Conservation (phyloP, 2,329 filamentous ascomycete genomes). For the Aspergillus bombycis region DNA sequence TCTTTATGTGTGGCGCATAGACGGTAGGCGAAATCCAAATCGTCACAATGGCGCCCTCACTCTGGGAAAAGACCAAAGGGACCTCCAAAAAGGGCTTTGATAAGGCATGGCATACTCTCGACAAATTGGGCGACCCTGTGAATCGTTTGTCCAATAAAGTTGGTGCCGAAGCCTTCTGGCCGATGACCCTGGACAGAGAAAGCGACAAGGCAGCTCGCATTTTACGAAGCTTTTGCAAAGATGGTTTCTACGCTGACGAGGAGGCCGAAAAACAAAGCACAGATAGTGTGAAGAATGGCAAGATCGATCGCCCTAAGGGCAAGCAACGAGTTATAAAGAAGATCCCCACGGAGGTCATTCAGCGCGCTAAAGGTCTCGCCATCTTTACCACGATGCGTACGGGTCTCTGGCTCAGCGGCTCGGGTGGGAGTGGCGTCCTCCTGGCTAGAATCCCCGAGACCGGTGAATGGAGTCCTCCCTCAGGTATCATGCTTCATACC, state of each 20-base stretch:
- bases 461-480: slow-evolving; percentile 88
- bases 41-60: slow-evolving; percentile 52
- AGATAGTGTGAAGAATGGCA: slow-evolving; percentile 41
- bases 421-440: slow-evolving; percentile 85
- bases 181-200: slow-evolving; percentile 81
- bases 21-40: background rate
- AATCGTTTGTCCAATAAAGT: slow-evolving; percentile 82
- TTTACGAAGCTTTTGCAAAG: slow-evolving; percentile 84
- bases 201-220: slow-evolving; percentile 90
- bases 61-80: slow-evolving; percentile 58
- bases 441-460: slow-evolving; percentile 77
- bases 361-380: slow-evolving; percentile 85
- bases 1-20: slow-evolving; percentile 2
- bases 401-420: slow-evolving; percentile 87
- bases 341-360: slow-evolving; percentile 83
- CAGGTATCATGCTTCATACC: slow-evolving; percentile 87
- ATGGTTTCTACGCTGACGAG: slow-evolving; percentile 69
- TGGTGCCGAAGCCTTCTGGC: slow-evolving; percentile 82
- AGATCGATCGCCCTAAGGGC: slow-evolving; percentile 57
- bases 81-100: slow-evolving; percentile 69
- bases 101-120: slow-evolving; percentile 68
- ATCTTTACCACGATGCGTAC: slow-evolving; percentile 97
- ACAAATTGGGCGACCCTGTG: slow-evolving; percentile 74
- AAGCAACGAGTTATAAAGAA: slow-evolving; percentile 73
- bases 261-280: slow-evolving; percentile 49